Base-by-base conservation (phyloP, 805 yeast species). In the Zygotorulaspora chibaensis region DNA sequence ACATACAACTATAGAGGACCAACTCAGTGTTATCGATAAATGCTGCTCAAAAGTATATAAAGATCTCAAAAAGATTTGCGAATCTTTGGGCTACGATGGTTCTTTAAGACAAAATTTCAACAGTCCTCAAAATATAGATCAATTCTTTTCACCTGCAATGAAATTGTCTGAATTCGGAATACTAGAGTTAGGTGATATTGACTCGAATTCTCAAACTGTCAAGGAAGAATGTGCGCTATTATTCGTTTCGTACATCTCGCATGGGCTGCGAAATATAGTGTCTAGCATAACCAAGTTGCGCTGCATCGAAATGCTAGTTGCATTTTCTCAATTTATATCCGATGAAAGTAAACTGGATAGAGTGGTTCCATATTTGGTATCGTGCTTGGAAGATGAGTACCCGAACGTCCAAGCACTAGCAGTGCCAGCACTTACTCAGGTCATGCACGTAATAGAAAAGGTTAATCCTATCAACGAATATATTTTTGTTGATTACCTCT, bases 281-380 rank as follows among this genome's bases (percentile, higher is more conserved):
- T 49, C 57, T 8, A 47, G 53, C 6, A 42, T 42, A 1, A 51
- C 53, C 4, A 56, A 59, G 38, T 35, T 53, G 10, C 77, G 79
- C 56, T 91, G 90, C 1, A 74, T 95, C 50, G 93, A 88, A 57
- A 65, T 90, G 50, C 75, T 93, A 0, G 62, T 87, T 8, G 85
- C 87, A 0, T 71, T 91, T 15, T 79, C 91, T 1, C 96, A 87
- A 57, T 76, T 79, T 46, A 70, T 88, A 1, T 77, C 79, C 18
- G 98, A 93, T 60, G 95, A 86, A 46, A 82, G 81, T 12, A 91
- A 89, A 60, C 69, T 93, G 33, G 97, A 93, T 62, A 67, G 97
- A 37, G 80, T 88, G 27, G 63, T 93, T 18, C 98, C 99, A 0
- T 87, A 84, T 59, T 62, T 93, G 18, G 75, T 87, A 17, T 68